Evolutionary conservation across 495 filamentous ascomycete genomes (phyloP).

Genomic region (Arthonia radiata): DNA sequence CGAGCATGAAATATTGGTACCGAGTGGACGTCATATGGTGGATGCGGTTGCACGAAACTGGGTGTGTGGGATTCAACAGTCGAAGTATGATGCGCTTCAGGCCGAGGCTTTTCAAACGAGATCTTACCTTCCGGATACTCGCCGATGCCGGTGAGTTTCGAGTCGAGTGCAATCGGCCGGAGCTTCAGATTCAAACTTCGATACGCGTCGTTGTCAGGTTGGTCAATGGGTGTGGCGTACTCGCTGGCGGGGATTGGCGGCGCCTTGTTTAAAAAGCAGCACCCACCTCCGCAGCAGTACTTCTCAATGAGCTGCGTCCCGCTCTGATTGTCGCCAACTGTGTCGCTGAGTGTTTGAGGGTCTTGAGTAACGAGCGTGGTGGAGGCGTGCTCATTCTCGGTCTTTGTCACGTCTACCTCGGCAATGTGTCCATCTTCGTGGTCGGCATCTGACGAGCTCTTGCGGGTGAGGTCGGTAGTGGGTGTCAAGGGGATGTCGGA

Average conservation of each 20-base stretch:
- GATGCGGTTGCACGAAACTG: slow-evolving; percentile 80
- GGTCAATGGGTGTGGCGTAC: slow-evolving; percentile 26
- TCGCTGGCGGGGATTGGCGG: slow-evolving; percentile 26
- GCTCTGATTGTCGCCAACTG: slow-evolving; percentile 31
- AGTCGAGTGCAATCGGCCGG: slow-evolving; percentile 40
- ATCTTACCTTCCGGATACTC: slow-evolving; percentile 51
- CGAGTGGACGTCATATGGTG: slow-evolving; percentile 71
- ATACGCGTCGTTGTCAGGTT: slow-evolving; percentile 73
- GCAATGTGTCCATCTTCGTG: too few relatives aligned
- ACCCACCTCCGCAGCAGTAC: slow-evolving; percentile 77
- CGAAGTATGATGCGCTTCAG: slow-evolving; percentile 10
- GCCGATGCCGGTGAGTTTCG: slow-evolving; percentile 39
- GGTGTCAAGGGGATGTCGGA: too few relatives aligned
- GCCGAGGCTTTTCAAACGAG: slow-evolving; percentile 21
- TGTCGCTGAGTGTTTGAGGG: slow-evolving; percentile 44
- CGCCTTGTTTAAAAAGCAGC: slow-evolving; percentile 46
- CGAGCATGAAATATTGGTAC: slow-evolving; percentile 60
- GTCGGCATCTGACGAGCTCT: too few relatives aligned
- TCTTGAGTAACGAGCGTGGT: slow-evolving; percentile 58
- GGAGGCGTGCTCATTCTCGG: too few relatives aligned
- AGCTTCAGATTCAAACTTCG: slow-evolving; percentile 51
- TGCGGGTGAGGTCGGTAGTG: too few relatives aligned
- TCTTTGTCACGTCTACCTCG: too few relatives aligned
- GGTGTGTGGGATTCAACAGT: slow-evolving; percentile 41
- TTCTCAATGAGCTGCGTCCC: slow-evolving; percentile 26